Conservation (phyloP, 805 yeast genomes). For the Cyberlindnera galapagoensis region DNA sequence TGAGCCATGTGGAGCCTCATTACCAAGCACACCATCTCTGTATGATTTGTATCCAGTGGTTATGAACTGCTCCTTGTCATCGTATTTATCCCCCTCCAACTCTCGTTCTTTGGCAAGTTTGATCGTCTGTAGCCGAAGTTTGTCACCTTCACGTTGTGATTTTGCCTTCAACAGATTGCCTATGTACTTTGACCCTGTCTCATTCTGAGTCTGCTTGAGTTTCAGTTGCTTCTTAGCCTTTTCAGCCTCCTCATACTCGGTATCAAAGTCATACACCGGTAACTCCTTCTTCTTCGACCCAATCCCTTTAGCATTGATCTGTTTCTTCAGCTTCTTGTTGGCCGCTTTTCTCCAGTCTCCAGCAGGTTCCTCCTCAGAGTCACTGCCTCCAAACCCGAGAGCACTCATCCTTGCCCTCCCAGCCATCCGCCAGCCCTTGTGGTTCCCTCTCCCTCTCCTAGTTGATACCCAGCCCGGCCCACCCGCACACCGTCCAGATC, state of each 20-base stretch:
- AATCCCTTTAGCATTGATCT: too few species aligned
- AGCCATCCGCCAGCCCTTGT: conserved; percentile 12
- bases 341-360: conserved; percentile 3
- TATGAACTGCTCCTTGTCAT: conserved; percentile 39
- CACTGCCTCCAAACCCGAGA: conserved; percentile 1
- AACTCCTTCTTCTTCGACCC: conserved; percentile 1
- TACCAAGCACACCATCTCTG: conserved; percentile 10
- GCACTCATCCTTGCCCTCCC: conserved; percentile 1
- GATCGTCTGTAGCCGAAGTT: conserved; percentile 31
- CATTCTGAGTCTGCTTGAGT: neutral
- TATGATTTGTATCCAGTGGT: conserved; percentile 40
- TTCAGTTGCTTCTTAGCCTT: conserved; percentile 10
- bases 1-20: too few species aligned
- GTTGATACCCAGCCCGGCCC: neutral
- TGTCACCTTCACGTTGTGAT: conserved; percentile 39
- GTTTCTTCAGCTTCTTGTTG: neutral
- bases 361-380: conserved; percentile 3
- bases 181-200: conserved; percentile 30
- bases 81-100: conserved; percentile 32
- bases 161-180: conserved; percentile 38
- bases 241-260: conserved; percentile 21
- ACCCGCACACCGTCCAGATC: neutral
- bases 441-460: conserved; percentile 8
- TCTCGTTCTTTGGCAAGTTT: conserved; percentile 32
- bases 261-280: conserved; percentile 24